Conservation (phyloP, 306 rosid genomes). For the Castanea mollissima region DNA sequence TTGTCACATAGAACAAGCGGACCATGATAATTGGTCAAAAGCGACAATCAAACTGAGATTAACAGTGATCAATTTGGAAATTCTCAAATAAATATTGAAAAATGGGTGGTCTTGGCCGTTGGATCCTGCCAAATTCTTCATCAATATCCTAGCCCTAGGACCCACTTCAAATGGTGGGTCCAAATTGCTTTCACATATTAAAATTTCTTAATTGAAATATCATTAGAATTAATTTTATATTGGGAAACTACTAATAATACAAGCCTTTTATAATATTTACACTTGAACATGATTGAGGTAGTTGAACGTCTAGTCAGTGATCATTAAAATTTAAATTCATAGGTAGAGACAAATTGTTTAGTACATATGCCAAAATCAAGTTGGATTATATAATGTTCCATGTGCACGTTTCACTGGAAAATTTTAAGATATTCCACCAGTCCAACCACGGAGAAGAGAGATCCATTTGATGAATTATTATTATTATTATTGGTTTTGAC, state of each 20-base stretch:
- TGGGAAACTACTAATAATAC: neutral
- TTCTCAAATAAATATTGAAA: neutral
- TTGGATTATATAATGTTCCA: neutral
- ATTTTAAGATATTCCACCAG: neutral
- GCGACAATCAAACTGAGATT: neutral
- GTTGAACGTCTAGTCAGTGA: conserved; percentile 22
- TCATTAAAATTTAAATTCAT: neutral
- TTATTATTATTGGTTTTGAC: neutral
- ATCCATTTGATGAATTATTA: neutral
- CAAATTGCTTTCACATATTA: neutral
- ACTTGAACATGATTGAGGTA: conserved; percentile 7
- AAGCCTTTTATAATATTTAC: neutral
- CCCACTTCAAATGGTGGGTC: neutral
- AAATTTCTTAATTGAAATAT: neutral
- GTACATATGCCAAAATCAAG: conserved; percentile 5
- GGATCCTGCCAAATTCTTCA: neutral
- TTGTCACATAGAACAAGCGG: neutral
- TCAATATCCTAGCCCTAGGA: neutral
- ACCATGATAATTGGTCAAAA: neutral
- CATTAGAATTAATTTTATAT: neutral
- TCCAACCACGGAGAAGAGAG: neutral
- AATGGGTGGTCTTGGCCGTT: neutral
- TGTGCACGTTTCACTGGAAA: neutral
- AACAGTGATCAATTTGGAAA: neutral
- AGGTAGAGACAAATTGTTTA: neutral